Percentiles rank a stretch among this genome's conserved stretches.
Conservation (phyloP, 345 rosid species). For the Balakata baccata region DNA sequence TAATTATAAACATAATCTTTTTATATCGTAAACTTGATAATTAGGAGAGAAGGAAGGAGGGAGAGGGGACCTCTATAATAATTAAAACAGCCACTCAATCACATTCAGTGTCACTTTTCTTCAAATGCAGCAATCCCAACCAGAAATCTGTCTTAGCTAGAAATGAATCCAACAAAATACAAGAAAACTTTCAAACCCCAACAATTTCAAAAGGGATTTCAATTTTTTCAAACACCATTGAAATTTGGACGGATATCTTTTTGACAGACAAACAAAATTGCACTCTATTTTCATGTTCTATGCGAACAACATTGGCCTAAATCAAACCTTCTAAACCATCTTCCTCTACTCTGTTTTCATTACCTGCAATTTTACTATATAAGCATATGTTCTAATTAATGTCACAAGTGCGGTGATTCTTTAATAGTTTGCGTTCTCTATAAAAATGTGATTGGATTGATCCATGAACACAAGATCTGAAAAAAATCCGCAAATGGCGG, state of each 20-base stretch:
- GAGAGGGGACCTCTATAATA: slow-evolving; percentile 23
- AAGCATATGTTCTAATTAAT: neutral
- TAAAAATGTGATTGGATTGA: neutral
- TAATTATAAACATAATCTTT: neutral
- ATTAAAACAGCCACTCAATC: slow-evolving; percentile 38
- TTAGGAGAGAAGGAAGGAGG: neutral
- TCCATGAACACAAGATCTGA: no score
- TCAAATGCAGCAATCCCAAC: slow-evolving; percentile 29
- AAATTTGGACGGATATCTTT: slow-evolving; percentile 12
- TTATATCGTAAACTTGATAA: neutral
- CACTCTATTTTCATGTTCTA: slow-evolving; percentile 9
- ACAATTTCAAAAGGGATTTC: slow-evolving; percentile 13
- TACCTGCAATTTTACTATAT: no score
- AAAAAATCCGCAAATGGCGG: neutral
- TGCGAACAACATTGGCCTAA: neutral
- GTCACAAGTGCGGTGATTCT: neutral
- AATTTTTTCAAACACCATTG: slow-evolving; percentile 23
- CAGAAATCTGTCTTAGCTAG: slow-evolving; percentile 19
- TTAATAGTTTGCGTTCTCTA: no score
- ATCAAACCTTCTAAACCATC: no score
- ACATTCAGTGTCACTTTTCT: slow-evolving; percentile 30
- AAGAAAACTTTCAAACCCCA: slow-evolving; percentile 16
- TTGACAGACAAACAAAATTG: slow-evolving; percentile 22
- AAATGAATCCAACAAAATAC: slow-evolving; percentile 11
- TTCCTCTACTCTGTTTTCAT: neutral